These are phyloP conservation scores for Saururus chinensis DNA, from an alignment of 164 flowering plant genomes.

Conservation along the genomic window DNA sequence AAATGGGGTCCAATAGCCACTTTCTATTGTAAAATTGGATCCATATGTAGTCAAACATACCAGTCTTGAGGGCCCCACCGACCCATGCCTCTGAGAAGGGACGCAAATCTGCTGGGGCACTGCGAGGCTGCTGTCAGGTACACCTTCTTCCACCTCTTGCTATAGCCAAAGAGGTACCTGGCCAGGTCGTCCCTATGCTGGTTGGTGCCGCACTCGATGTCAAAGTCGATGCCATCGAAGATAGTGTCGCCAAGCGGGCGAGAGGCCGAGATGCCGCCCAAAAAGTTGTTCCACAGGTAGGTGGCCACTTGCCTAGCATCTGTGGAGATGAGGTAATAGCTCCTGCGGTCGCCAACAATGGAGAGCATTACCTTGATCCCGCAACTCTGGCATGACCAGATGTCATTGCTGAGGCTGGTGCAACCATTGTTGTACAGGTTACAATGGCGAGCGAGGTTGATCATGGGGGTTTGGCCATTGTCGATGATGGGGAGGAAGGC, in stretches of 20 bases:
- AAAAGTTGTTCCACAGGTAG: constrained; percentile 1
- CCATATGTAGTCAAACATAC: constrained; percentile 28
- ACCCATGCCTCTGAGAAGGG: constrained; percentile 11
- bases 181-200: neutral
- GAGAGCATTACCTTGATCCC: constrained; percentile 1
- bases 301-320: neutral
- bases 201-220: neutral
- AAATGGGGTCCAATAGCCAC: too few species aligned
- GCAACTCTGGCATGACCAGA: neutral
- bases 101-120: too few species aligned
- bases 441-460: constrained; percentile 15
- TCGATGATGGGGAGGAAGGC: constrained; percentile 13
- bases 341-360: neutral
- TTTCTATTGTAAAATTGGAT: constrained; percentile 23
- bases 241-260: neutral
- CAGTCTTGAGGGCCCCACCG: constrained; percentile 11
- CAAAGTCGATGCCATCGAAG: neutral
- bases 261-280: neutral
- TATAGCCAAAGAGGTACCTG: neutral
- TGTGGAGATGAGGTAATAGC: neutral
- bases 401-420: neutral
- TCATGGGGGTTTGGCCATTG: constrained; percentile 7
- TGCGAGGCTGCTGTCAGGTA: constrained; percentile 19
- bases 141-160: constrained; percentile 7
- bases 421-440: constrained; percentile 3